Evolutionary conservation across 805 yeast species (phyloP), one percentile per base, ranked within the genome.

Genomic region (Zygosaccharomyces bailii): DNA sequence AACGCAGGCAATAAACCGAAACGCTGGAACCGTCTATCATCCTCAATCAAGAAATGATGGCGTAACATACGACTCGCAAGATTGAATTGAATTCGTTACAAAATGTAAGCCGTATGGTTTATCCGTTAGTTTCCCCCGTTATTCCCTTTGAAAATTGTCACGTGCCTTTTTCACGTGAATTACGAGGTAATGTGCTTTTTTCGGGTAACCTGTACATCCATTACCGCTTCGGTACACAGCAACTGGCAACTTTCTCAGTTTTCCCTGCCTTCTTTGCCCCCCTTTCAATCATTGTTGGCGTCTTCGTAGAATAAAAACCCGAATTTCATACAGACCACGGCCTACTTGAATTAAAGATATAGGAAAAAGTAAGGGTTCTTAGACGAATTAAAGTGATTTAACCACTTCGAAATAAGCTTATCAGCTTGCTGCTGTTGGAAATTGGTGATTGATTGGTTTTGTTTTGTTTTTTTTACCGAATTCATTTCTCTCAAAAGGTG

Each of bases 181-280:
- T 9, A 23, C 25, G 25, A 9, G 30, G n/a, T 25, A 13, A 8
- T 4, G n/a, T 4, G 5, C 13, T 6, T 11, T 5, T 13, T 4
- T 7, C 31, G 31, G 31, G 31, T 27, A 4, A 27, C 31, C 13
- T n/a, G 2, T 5, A n/a, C 10, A n/a, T n/a, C 13, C 31, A 21
- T 21, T 21, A 9, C 31, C 7, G 9, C 23, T 19, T 35, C 7
- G 30, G 40, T 13, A 37, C 10, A 25, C 33, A 37, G 30, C 40
- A 37, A 37, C 32, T 17, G 21, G n/a, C 40, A 37, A 37, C 40
- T 37, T 37, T 24, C 33, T 23, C 40, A 27, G 13, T 7, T 27
- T 4, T 27, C 16, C 31, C 31, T 27, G 10, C 31, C 13, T n/a
- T 27, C 31, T 27, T 27, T 4, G 4, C 23, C 33, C 40, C 38